Evolutionary conservation across 192 early-diverging fungal genomes (phyloP).

Genomic region (Haplosporangium gracile): DNA sequence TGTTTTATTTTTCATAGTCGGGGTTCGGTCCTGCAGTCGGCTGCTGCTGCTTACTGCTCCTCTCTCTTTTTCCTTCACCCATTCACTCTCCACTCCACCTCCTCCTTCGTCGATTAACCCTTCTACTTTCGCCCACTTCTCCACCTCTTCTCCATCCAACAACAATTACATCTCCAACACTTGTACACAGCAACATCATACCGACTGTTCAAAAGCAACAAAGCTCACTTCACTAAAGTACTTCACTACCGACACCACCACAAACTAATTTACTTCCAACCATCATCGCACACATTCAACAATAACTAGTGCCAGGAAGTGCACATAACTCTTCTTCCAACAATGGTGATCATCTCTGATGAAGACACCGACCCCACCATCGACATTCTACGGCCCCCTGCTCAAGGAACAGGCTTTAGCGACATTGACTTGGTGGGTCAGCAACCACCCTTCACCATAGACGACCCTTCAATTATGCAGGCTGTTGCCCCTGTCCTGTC

Average conservation of each 20-base stretch:
- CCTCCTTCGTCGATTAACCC: too few species aligned
- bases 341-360: neutral
- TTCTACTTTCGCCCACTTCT: too few species aligned
- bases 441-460: neutral
- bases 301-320: constrained; percentile 1
- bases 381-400: neutral
- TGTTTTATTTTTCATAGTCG: too few species aligned
- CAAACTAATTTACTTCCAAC: neutral
- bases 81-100: too few species aligned
- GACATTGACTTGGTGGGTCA: neutral
- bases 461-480: neutral
- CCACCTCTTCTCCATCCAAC: too few species aligned
- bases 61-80: too few species aligned
- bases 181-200: too few species aligned
- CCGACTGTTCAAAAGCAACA: too few species aligned
- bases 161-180: too few species aligned
- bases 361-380: neutral
- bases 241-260: neutral
- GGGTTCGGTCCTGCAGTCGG: too few species aligned
- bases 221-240: neutral
- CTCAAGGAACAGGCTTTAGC: neutral
- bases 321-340: neutral
- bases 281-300: constrained; percentile 9
- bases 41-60: too few species aligned
- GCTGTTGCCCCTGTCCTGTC: neutral